These are phyloP conservation scores for Psidium guajava DNA, from an alignment of 345 rosid species.

Conservation along the genomic window DNA sequence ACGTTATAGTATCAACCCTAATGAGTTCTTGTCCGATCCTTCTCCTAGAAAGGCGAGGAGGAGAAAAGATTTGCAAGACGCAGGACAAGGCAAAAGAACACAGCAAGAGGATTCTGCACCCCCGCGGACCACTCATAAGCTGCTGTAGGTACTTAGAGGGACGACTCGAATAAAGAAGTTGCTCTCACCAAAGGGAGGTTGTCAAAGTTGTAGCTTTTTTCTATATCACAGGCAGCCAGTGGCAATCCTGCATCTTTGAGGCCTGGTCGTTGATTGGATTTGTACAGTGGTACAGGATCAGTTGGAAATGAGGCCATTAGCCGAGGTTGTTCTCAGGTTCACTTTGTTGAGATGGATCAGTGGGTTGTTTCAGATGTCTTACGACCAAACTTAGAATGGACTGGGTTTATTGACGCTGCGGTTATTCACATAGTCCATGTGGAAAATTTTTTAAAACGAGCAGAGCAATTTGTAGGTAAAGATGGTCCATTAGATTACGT, in stretches of 20 bases:
- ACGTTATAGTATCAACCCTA: conserved; percentile 57
- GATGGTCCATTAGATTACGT: conserved; percentile 67
- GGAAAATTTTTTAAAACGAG: conserved; percentile 55
- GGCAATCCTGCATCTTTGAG: conserved; percentile 68
- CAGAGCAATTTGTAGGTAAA: conserved; percentile 46
- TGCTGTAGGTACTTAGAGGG: conserved; percentile 90
- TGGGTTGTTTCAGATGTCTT: conserved; percentile 83
- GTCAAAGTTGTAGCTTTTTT: conserved; percentile 87
- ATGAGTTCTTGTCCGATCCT: conserved; percentile 33
- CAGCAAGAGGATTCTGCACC: conserved; percentile 31
- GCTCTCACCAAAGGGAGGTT: conserved; percentile 80
- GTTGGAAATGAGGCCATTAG: conserved; percentile 90
- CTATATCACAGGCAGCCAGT: conserved; percentile 78
- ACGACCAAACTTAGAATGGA: conserved; percentile 77
- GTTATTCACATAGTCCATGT: conserved; percentile 70
- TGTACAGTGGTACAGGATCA: conserved; percentile 93
- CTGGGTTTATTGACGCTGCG: conserved; percentile 72
- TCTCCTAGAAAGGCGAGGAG: conserved; percentile 21
- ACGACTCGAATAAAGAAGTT: conserved; percentile 79
- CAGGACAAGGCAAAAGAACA: conserved; percentile 29
- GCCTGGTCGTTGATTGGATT: conserved; percentile 89
- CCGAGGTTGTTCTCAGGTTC: conserved; percentile 84
- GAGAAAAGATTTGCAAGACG: conserved; percentile 32
- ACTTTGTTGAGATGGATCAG: conserved; percentile 98
- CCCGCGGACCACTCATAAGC: conserved; percentile 59